A percentile compares a stretch with the other conserved stretches of the same genome.
These are phyloP conservation scores for Ceratocystis variospora DNA, from an alignment of 2,329 filamentous ascomycete species.

Conservation along the genomic window DNA sequence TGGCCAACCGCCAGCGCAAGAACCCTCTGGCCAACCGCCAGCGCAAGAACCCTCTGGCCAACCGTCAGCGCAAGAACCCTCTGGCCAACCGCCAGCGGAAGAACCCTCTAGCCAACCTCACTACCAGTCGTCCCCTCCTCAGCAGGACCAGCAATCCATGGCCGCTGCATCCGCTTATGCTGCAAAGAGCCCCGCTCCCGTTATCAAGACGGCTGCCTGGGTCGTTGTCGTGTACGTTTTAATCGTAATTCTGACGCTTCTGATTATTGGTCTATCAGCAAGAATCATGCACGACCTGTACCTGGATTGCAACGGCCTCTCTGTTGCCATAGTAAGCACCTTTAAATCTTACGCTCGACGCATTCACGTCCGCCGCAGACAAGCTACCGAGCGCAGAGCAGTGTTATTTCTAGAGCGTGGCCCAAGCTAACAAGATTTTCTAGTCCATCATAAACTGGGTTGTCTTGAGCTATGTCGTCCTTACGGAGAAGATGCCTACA, in stretches of 20 bases:
- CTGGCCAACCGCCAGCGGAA: not conserved
- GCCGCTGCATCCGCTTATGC: not conserved
- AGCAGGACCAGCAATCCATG: not conserved
- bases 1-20: not conserved
- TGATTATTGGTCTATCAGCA: slow-evolving; percentile 32
- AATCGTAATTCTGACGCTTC: slow-evolving; percentile 31
- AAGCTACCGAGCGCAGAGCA: too few species aligned
- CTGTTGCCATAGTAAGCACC: slow-evolving; percentile 30
- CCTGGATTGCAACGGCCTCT: slow-evolving; percentile 30
- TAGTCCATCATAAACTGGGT: slow-evolving; percentile 36
- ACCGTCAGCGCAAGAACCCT: not conserved
- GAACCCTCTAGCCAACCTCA: slow-evolving; percentile 13
- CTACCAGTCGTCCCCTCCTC: slow-evolving; percentile 11
- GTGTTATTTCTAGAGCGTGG: too few species aligned
- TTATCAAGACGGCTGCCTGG: slow-evolving; percentile 33
- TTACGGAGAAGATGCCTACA: slow-evolving; percentile 29
- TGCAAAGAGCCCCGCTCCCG: slow-evolving; percentile 9
- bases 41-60: not conserved
- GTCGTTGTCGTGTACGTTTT: slow-evolving; percentile 30
- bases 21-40: not conserved
- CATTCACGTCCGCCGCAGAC: not conserved
- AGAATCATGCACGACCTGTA: slow-evolving; percentile 31
- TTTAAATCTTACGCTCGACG: not conserved
- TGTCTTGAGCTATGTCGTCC: slow-evolving; percentile 30
- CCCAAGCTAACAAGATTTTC: not conserved